Evolutionary conservation across 805 yeast genomes (phyloP), one percentile per base, ranked within the genome.

Genomic region (Yarrowia sp.): DNA sequence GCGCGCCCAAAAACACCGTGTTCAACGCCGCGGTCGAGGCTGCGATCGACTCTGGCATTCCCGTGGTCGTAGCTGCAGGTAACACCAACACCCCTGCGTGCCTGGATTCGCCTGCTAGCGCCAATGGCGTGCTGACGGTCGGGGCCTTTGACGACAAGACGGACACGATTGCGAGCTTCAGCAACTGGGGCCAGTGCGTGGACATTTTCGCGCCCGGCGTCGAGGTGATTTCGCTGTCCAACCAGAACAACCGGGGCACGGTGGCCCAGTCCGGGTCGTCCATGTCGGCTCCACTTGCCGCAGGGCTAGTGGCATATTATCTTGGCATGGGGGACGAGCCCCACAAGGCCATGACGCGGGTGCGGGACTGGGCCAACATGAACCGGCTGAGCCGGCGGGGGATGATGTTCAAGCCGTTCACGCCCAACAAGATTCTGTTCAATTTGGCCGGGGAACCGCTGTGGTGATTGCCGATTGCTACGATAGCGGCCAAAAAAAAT

Each of bases 201-300:
- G 91, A 90, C 71, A 79, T 90, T 0, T 88, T 89, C 75, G 91
- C 97, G 0, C 84, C 93, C 54, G 98, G 98, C 0, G 86, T 90
- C 70, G 88, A 90, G 75, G 86, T 92, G 67, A 80, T 87, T 69
- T 90, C 96, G 52, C 66, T 75, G 21, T 59, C 67, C 6, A 66
- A 68, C 46, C 22, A 17, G 5, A 33, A 54, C 48, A 65, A 66
- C 24, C 52, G 61, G 22, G 67, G 67, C 33, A 70, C 70, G 7
- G 61, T 44, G 17, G 56, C 35, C 10, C 44, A 36, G 56, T 35
- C 46, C 30, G 98, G 98, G 78, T 92, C 98, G 14, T 92, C 97
- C 10, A 92, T 92, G 98, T 97, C 98, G 26, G 89, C 97, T 38
- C 98, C 98, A 49, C 96, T 91, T 73, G 92, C 91, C 71, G 87